Percentiles rank a stretch among this genome's conserved stretches.
Evolutionary conservation across 2,329 filamentous ascomycete genomes (phyloP).

Genomic region (Aspergillus sp.): DNA sequence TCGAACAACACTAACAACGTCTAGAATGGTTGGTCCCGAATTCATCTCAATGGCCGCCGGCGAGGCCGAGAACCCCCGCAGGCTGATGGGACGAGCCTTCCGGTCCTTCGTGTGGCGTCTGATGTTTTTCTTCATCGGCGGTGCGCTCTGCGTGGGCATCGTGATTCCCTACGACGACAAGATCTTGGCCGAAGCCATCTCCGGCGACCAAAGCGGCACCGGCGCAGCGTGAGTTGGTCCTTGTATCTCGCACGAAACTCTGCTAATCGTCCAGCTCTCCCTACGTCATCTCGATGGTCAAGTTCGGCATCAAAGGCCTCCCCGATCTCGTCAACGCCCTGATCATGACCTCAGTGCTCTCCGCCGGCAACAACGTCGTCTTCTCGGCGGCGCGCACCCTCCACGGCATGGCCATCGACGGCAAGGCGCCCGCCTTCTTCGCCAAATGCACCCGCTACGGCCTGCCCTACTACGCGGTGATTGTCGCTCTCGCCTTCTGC

Average conservation of each 20-base stretch:
- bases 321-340: conserved; percentile 69
- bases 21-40: conserved; percentile 59
- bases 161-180: conserved; percentile 66
- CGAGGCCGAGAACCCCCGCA: conserved; percentile 66
- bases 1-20: neutral
- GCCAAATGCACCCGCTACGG: conserved; percentile 57
- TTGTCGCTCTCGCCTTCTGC: conserved; percentile 62
- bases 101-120: conserved; percentile 75
- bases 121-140: conserved; percentile 69
- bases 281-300: conserved; percentile 64
- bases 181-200: conserved; percentile 57
- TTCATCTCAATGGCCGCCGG: conserved; percentile 62
- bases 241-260: neutral
- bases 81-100: conserved; percentile 68
- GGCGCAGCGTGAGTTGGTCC: conserved; percentile 54
- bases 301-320: conserved; percentile 59
- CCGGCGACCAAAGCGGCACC: conserved; percentile 41
- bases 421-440: conserved; percentile 53
- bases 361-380: conserved; percentile 63
- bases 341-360: conserved; percentile 64
- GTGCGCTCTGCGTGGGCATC: conserved; percentile 67
- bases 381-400: conserved; percentile 65
- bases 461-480: conserved; percentile 69
- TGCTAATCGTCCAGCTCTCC: conserved; percentile 46
- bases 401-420: conserved; percentile 64